Evolutionary conservation across 1,284 basidiomycete species (phyloP).

Genomic region (Ustilago shanxiensis): DNA sequence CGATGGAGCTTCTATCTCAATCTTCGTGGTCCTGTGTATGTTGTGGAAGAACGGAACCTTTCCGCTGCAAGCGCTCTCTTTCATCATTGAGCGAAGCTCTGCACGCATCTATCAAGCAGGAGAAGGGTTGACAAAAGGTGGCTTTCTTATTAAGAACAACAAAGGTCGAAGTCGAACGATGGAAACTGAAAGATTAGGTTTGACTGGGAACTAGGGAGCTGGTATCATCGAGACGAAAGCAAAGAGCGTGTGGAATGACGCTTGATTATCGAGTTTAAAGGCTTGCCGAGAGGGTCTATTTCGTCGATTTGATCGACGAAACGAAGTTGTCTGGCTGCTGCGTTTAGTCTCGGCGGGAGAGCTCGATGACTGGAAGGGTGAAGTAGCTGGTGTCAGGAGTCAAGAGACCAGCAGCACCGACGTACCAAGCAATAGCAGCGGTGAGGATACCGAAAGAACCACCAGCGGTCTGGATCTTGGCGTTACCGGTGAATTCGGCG

Average conservation of each 20-base stretch:
- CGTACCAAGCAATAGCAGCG: slow-evolving; percentile 69
- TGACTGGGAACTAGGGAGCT: background rate
- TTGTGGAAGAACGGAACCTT: no score
- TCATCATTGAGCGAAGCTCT: background rate
- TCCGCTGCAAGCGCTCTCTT: no score
- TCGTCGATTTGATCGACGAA: background rate
- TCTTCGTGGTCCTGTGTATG: no score
- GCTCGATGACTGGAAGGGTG: slow-evolving; percentile 71
- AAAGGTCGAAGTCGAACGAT: background rate
- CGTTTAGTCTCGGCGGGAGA: slow-evolving; percentile 47
- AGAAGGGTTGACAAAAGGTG: background rate
- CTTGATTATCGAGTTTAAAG: background rate
- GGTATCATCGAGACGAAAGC: slow-evolving; percentile 14
- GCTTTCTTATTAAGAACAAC: background rate
- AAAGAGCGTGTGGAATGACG: slow-evolving; percentile 1
- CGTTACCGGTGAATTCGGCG: slow-evolving; percentile 54
- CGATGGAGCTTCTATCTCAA: background rate
- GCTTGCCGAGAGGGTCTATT: background rate
- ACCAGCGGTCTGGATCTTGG: slow-evolving; percentile 52
- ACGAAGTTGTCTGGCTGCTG: background rate
- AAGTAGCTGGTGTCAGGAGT: slow-evolving; percentile 73
- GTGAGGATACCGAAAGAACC: slow-evolving; percentile 61
- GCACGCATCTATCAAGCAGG: background rate
- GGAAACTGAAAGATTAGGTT: background rate
- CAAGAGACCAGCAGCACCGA: slow-evolving; percentile 73